Conservation (phyloP, 164 flowering plant genomes). For the Aristolochia californica region DNA sequence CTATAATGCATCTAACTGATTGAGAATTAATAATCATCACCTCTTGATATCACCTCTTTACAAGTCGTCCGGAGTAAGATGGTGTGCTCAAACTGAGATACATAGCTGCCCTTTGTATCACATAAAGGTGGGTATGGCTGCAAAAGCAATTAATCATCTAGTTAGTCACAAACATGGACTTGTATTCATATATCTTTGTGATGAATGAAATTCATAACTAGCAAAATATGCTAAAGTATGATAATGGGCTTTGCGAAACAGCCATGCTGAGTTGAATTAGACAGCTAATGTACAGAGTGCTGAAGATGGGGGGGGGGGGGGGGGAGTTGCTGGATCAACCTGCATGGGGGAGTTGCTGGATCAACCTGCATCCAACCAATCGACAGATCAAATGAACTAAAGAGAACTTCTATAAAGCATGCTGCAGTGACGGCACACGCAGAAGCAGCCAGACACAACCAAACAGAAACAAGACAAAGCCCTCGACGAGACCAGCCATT, state of each 20-base stretch:
- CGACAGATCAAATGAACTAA: too few species aligned
- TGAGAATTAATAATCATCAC: slow-evolving; percentile 59
- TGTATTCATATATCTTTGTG: neutral
- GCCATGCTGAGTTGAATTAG: too few species aligned
- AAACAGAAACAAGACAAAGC: neutral
- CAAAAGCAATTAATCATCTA: neutral
- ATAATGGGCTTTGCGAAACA: too few species aligned
- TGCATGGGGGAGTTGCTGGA: too few species aligned
- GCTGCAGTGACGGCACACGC: too few species aligned
- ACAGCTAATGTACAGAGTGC: too few species aligned
- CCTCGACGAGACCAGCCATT: too few species aligned
- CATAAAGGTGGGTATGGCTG: slow-evolving; percentile 94
- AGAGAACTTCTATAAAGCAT: too few species aligned
- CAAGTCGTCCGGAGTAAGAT: slow-evolving; percentile 92
- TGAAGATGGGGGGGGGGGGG: too few species aligned
- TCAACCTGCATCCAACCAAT: too few species aligned
- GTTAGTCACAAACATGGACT: too few species aligned
- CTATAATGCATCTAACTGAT: neutral
- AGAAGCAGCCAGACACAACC: neutral
- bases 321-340: too few species aligned
- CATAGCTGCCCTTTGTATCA: slow-evolving; percentile 83
- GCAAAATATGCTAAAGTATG: neutral
- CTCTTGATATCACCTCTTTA: slow-evolving; percentile 92
- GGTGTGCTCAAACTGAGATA: slow-evolving; percentile 94
- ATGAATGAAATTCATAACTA: neutral